A percentile compares a stretch with the other conserved stretches of the same genome.
phyloP scores from a whole-genome alignment of 2,329 filamentous ascomycete species.

The Neocatenulostroma microsporum region DNA sequence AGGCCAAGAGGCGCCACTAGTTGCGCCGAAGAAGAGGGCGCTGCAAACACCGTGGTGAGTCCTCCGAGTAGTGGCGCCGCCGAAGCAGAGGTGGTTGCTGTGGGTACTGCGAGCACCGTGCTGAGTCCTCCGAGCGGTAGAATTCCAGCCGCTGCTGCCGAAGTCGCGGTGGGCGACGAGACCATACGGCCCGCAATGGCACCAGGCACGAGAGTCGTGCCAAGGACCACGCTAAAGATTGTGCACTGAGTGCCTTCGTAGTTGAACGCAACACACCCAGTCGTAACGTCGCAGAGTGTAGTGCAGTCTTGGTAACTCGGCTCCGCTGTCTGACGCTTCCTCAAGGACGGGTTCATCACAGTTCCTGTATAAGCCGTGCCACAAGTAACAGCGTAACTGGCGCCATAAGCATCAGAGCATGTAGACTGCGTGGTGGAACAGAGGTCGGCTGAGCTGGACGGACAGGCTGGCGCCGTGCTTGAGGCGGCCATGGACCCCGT shows the following conservation, averaged over 20 bases:
- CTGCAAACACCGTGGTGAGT: too few relatives aligned
- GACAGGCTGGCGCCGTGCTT: constrained; percentile 8
- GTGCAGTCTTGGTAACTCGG: constrained; percentile 12
- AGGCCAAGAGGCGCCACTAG: too few relatives aligned
- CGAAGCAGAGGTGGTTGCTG: too few relatives aligned
- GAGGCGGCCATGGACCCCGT: too few relatives aligned
- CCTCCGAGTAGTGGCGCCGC: too few relatives aligned
- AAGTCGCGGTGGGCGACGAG: constrained; percentile 1
- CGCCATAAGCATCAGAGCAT: constrained; percentile 5
- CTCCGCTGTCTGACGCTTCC: constrained; percentile 13
- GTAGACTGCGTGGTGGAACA: constrained; percentile 8
- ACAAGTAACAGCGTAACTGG: constrained; percentile 10
- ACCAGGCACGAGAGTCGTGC: constrained; percentile 16
- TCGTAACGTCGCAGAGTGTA: constrained; percentile 18
- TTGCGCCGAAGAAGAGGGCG: too few relatives aligned
- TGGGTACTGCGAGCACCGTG: too few relatives aligned
- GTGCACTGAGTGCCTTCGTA: constrained; percentile 24
- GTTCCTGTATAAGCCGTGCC: constrained; percentile 17
- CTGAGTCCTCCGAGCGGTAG: too few relatives aligned
- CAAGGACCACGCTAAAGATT: constrained; percentile 23
- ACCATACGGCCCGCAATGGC: constrained; percentile 17
- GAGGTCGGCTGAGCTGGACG: constrained; percentile 5
- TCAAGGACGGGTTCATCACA: too few relatives aligned
- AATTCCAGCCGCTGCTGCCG: too few relatives aligned
- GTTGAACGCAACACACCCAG: constrained; percentile 23